Evolutionary conservation across 2,329 filamentous ascomycete genomes (phyloP).

Genomic region (Beauveria sp.): DNA sequence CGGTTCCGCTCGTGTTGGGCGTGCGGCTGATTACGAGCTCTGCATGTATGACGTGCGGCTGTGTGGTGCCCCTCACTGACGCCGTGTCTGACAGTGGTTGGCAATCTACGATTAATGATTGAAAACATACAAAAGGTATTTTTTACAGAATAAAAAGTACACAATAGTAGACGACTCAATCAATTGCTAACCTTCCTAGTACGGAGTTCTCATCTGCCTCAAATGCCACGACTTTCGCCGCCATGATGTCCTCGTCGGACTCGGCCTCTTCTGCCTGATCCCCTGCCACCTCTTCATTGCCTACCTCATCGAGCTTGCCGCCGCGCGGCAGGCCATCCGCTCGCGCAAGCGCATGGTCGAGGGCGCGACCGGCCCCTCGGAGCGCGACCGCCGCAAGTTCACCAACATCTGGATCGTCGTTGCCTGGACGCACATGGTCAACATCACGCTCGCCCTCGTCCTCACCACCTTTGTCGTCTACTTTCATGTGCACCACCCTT

Average conservation of each 20-base stretch:
- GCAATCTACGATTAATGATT: slow-evolving; percentile 88
- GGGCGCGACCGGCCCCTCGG: slow-evolving; percentile 40
- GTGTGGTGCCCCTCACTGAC: slow-evolving; percentile 11
- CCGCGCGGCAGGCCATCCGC: slow-evolving; percentile 68
- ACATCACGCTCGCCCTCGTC: slow-evolving; percentile 72
- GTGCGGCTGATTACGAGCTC: neutral
- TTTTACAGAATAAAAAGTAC: neutral
- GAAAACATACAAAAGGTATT: slow-evolving; percentile 90
- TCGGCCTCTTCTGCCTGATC: slow-evolving; percentile 75
- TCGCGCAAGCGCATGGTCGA: slow-evolving; percentile 49
- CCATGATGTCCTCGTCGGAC: slow-evolving; percentile 68
- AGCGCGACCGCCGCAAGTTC: slow-evolving; percentile 59
- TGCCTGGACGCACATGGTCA: slow-evolving; percentile 72
- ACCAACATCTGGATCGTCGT: slow-evolving; percentile 72
- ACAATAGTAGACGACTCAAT: neutral
- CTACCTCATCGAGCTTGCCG: slow-evolving; percentile 79
- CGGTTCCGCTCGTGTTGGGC: neutral
- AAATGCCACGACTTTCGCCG: slow-evolving; percentile 80
- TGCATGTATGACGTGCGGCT: slow-evolving; percentile 5
- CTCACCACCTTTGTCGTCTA: slow-evolving; percentile 84
- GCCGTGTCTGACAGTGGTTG: slow-evolving; percentile 57
- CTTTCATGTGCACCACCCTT: slow-evolving; percentile 82
- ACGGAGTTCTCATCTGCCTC: slow-evolving; percentile 89
- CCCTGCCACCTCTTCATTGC: slow-evolving; percentile 87
- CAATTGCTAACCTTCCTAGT: slow-evolving; percentile 41